phyloP scores from a whole-genome alignment of 1,284 basidiomycete species.

The Tilletia walkeri region DNA sequence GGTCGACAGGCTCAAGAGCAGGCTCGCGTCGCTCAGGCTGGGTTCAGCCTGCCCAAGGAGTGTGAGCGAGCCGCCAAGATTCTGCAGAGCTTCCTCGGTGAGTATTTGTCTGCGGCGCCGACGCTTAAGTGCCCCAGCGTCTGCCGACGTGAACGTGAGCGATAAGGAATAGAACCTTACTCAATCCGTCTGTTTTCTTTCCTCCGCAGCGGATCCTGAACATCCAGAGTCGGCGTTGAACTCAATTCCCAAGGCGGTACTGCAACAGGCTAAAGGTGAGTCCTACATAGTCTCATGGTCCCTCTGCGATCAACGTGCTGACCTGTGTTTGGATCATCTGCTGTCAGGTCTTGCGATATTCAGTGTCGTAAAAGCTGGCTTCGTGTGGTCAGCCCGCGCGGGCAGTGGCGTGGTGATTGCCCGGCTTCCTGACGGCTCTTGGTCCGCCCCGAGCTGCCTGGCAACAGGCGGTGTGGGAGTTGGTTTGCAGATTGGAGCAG shows the following conservation, averaged over 20 bases:
- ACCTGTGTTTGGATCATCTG: background rate
- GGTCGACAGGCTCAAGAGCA: conserved; percentile 39
- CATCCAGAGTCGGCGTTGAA: conserved; percentile 88
- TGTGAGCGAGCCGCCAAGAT: conserved; percentile 82
- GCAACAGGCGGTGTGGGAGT: conserved; percentile 87
- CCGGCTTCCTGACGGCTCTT: conserved; percentile 88
- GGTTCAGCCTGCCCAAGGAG: conserved; percentile 52
- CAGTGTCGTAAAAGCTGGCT: conserved; percentile 79
- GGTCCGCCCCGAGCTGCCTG: conserved; percentile 96
- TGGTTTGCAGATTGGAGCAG: conserved; percentile 81
- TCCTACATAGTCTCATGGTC: too few species aligned
- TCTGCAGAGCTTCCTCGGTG: conserved; percentile 81
- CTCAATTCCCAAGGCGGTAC: conserved; percentile 87
- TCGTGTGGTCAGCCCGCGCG: conserved; percentile 93
- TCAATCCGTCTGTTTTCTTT: background rate
- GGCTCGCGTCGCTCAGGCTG: conserved; percentile 43
- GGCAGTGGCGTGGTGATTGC: conserved; percentile 93
- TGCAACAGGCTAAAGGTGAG: conserved; percentile 71
- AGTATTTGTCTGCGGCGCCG: conserved; percentile 40
- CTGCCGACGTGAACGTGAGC: background rate
- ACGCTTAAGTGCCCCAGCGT: background rate
- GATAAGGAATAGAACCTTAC: background rate
- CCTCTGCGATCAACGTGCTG: background rate
- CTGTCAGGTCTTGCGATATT: conserved; percentile 76
- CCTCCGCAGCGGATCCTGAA: conserved; percentile 73